phyloP scores from a whole-genome alignment of 2,329 filamentous ascomycete genomes.

The Trichophyton benhamiae region DNA sequence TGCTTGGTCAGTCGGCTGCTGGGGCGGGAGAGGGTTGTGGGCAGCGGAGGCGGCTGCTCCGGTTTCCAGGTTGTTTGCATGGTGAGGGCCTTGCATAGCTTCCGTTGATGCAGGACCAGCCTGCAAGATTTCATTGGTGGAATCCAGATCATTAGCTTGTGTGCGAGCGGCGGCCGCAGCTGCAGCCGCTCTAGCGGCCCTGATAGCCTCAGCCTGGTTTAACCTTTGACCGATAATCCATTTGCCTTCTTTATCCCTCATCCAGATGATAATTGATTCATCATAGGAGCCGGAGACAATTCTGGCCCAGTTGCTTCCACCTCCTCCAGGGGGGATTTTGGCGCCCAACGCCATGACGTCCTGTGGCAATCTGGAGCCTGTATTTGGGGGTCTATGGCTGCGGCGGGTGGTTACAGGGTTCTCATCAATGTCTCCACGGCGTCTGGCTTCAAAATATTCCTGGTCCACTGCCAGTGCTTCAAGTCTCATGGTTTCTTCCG shows the following conservation, averaged over 20 bases:
- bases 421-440: constrained; percentile 31
- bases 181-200: constrained; percentile 17
- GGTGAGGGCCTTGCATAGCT: not conserved
- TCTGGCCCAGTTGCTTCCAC: constrained; percentile 77
- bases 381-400: constrained; percentile 45
- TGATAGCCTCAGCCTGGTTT: constrained; percentile 47
- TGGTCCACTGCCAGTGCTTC: constrained; percentile 63
- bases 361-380: constrained; percentile 61
- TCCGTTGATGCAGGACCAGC: not conserved
- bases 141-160: not conserved
- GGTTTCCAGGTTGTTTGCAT: not conserved
- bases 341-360: constrained; percentile 67
- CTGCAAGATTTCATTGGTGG: not conserved
- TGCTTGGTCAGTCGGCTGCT: not conserved
- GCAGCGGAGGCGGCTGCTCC: not conserved
- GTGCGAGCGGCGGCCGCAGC: not conserved
- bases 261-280: constrained; percentile 91
- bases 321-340: constrained; percentile 79
- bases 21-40: not conserved
- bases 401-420: constrained; percentile 43
- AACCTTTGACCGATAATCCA: constrained; percentile 71
- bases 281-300: constrained; percentile 97
- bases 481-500: constrained; percentile 57
- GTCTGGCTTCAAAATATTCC: constrained; percentile 53
- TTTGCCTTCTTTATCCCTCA: constrained; percentile 66